Conservation (phyloP, 495 filamentous ascomycete genomes). For the Penicillium verhagenii region DNA sequence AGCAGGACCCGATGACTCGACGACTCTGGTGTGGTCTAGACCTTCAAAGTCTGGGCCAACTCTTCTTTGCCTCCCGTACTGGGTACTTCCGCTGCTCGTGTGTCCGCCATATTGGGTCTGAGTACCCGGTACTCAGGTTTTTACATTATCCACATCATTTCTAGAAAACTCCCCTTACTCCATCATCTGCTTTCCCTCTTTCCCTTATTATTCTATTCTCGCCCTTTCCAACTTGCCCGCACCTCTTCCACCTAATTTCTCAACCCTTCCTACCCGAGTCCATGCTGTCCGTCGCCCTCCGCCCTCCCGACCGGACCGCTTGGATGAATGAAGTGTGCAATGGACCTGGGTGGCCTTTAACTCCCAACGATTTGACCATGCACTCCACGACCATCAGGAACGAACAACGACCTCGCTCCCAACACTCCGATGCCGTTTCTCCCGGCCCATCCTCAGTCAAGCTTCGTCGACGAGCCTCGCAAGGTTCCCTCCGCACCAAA, state of each 20-base stretch:
- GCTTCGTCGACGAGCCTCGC: constrained; percentile 40
- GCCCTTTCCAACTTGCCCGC: not conserved
- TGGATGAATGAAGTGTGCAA: constrained; percentile 42
- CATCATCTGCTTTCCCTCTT: constrained; percentile 10
- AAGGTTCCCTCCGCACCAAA: constrained; percentile 40
- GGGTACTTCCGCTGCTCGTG: constrained; percentile 10
- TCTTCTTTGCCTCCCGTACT: constrained; percentile 6
- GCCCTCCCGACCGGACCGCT: constrained; percentile 20
- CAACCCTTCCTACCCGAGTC: constrained; percentile 9
- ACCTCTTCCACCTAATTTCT: constrained; percentile 5
- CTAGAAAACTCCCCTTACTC: constrained; percentile 15
- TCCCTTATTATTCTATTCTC: constrained; percentile 6
- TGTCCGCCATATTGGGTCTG: not conserved
- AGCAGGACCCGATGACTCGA: constrained; percentile 24
- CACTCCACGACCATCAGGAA: constrained; percentile 20
- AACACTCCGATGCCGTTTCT: constrained; percentile 14
- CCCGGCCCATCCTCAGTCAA: constrained; percentile 26
- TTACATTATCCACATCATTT: not conserved
- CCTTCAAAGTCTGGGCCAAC: constrained; percentile 8
- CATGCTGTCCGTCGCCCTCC: constrained; percentile 18
- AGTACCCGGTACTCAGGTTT: constrained; percentile 22
- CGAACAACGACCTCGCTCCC: constrained; percentile 20
- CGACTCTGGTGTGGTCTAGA: constrained; percentile 29
- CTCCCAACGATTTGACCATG: constrained; percentile 33
- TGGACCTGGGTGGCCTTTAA: constrained; percentile 35